Evolutionary conservation across 768 basidiomycete species (phyloP).

Genomic region (Lentinula sp.): DNA sequence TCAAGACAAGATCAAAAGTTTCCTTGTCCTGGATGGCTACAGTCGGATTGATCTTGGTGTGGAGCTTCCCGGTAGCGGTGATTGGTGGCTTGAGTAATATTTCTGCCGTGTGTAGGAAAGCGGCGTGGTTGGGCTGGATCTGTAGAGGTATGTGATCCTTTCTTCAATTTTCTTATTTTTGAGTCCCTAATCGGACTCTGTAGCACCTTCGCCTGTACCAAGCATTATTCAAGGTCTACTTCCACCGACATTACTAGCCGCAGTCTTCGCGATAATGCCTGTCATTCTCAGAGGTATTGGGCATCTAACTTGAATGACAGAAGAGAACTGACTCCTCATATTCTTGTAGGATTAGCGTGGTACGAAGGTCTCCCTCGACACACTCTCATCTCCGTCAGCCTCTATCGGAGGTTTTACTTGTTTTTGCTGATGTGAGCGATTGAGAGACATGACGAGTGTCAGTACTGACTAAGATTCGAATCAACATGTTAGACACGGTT

Average conservation of each 20-base stretch:
- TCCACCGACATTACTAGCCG: conserved; percentile 57
- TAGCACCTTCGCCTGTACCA: conserved; percentile 28
- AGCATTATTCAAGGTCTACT: conserved; percentile 64
- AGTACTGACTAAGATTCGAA: background rate
- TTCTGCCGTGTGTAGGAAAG: conserved; percentile 40
- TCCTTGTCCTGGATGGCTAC: conserved; percentile 48
- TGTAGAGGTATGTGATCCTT: conserved; percentile 23
- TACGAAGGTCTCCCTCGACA: conserved; percentile 68
- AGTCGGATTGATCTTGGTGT: conserved; percentile 52
- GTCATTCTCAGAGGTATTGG: conserved; percentile 46
- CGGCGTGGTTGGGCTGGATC: conserved; percentile 57
- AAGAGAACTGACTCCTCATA: conserved; percentile 4
- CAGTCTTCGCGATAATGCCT: conserved; percentile 58
- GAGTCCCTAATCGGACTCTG: background rate
- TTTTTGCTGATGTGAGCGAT: conserved; percentile 50
- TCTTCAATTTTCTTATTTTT: background rate
- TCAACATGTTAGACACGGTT: conserved; percentile 44
- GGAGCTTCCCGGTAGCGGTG: conserved; percentile 62
- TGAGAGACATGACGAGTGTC: background rate
- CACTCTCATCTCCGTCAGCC: conserved; percentile 61
- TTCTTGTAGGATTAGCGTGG: conserved; percentile 42
- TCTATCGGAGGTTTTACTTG: conserved; percentile 67
- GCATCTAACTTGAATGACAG: background rate
- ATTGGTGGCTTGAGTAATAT: conserved; percentile 62
- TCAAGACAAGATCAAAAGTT: conserved; percentile 45